A percentile compares a stretch with the other conserved stretches of the same genome.
phyloP scores from a whole-genome alignment of 2,329 filamentous ascomycete genomes.

The Verticillium zaregamsianum region DNA sequence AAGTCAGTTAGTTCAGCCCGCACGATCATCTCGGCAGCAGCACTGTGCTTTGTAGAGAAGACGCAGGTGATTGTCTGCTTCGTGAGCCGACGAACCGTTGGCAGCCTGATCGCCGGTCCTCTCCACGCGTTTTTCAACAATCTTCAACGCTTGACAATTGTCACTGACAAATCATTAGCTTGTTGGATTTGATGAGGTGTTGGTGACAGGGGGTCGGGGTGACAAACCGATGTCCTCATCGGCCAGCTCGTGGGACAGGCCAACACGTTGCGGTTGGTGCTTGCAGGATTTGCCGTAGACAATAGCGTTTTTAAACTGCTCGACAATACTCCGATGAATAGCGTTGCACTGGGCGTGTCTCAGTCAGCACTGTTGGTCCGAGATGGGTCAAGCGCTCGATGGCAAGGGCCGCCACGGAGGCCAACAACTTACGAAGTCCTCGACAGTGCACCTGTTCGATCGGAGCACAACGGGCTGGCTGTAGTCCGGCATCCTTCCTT shows the following conservation, averaged over 20 bases:
- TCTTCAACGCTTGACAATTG: constrained; percentile 64
- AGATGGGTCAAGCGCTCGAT: constrained; percentile 1
- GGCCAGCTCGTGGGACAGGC: constrained; percentile 81
- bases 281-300: constrained; percentile 98
- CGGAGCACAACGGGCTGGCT: constrained; percentile 84
- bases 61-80: neutral
- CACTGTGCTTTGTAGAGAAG: neutral
- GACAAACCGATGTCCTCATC: constrained; percentile 94
- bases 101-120: constrained; percentile 8
- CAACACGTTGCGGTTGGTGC: constrained; percentile 95
- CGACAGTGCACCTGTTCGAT: constrained; percentile 77
- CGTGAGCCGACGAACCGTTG: neutral
- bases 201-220: neutral
- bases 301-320: constrained; percentile 92
- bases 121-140: constrained; percentile 15
- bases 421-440: constrained; percentile 80
- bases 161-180: constrained; percentile 23
- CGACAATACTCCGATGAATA: constrained; percentile 93
- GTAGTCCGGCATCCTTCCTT: constrained; percentile 93
- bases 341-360: constrained; percentile 70
- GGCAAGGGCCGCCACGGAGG: neutral
- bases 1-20: neutral
- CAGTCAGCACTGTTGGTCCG: neutral
- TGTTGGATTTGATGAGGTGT: neutral
- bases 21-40: neutral